Base-by-base conservation (phyloP, 768 basidiomycete species). In the Termitomyces eurrhizus region DNA sequence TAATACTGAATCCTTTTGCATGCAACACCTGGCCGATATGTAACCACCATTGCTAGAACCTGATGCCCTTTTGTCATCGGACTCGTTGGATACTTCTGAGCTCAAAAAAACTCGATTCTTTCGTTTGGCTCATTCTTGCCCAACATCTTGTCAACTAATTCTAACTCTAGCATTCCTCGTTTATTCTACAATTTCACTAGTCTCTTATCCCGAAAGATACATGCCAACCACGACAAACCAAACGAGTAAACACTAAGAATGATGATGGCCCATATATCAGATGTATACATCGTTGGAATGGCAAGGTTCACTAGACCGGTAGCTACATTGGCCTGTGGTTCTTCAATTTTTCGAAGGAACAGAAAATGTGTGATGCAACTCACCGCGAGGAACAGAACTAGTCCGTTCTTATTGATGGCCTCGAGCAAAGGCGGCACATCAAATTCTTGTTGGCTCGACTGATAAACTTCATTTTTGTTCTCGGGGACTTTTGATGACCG, bases 261-360 rank as follows among this genome's bases (percentile, higher is more conserved):
- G 6, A 75, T 58, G 78, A 95, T 79, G 7, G 92, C 87, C 39
- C 73, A 65, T 39, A 60, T 49, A 58, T 87, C 77, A 1, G 80
- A 74, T 29, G 80, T 79, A 67, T 95, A 92, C 86, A 98, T 94
- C 9, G 94, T 98, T 64, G 75, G 73, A 61, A 95, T 79, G 0
- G 83, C 78, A 39, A 98, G 65, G 69, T 98, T 99, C 63, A 95
- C 77, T 13, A 92, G 64, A 0, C 96, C 96, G 0, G 96, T 99
- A 36, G 83, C 71, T 0, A 96, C 74, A 70, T 98, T 98, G 0
- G 95, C 92, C 94, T 96, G 61, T 32, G 41, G 11, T 35, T 44
- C 14, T 14, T 51, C 45, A 16, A 8, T 59, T 35, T 21, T 14
- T 2, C 21, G 13, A 16, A 37, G 18, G 39, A 26, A 6, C 5